Evolutionary conservation across 805 yeast species (phyloP).

Genomic region (Millerozyma acaciae): DNA sequence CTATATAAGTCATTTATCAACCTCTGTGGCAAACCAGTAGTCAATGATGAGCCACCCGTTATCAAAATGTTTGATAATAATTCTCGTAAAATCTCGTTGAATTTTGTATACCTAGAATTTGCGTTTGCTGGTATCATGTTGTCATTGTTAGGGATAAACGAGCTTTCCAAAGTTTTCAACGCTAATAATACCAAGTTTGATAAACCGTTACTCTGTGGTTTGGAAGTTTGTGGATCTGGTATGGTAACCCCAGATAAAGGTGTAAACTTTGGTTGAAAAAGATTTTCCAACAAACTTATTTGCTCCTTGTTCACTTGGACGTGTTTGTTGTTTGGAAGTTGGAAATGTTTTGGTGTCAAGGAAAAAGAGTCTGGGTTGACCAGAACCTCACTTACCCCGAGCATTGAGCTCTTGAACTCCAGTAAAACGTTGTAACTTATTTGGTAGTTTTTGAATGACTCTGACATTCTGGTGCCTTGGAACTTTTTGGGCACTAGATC

Average conservation of each 20-base stretch:
- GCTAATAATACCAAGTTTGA: conserved; percentile 34
- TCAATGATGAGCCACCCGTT: conserved; percentile 57
- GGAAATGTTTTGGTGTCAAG: conserved; percentile 14
- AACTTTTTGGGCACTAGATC: conserved; percentile 17
- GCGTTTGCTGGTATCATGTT: conserved; percentile 27
- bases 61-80: conserved; percentile 45
- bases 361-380: conserved; percentile 6
- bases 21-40: conserved; percentile 54
- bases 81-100: conserved; percentile 36
- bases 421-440: conserved; percentile 31
- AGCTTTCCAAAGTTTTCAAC: conserved; percentile 33
- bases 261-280: conserved; percentile 61
- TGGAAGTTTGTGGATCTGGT: conserved; percentile 36
- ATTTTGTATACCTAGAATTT: conserved; percentile 26
- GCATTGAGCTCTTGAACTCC: conserved; percentile 34
- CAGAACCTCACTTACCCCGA: conserved; percentile 21
- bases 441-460: conserved; percentile 35
- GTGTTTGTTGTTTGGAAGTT: conserved; percentile 19
- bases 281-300: conserved; percentile 48
- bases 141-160: conserved; percentile 23
- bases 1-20: conserved; percentile 52
- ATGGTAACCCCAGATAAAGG: conserved; percentile 34
- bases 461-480: conserved; percentile 13
- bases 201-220: conserved; percentile 48
- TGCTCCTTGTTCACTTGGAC: conserved; percentile 12